phyloP scores from a whole-genome alignment of 140 eudicot genomes.

The Oenanthe javanica region DNA sequence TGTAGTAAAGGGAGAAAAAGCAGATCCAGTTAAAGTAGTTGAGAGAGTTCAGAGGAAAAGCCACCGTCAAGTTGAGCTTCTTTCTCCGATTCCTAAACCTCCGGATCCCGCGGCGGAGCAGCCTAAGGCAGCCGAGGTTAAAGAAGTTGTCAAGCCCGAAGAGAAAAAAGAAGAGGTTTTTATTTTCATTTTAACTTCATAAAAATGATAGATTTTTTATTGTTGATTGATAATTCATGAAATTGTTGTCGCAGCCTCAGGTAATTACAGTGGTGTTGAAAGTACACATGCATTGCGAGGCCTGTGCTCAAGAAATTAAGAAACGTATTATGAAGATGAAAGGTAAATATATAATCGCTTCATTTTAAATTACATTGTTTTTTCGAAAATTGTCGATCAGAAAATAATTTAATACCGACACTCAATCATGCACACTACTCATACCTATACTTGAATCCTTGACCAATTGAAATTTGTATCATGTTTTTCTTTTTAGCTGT shows the following conservation, averaged over 20 bases:
- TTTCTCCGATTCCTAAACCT: constrained; percentile 51
- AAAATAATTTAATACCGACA: background rate
- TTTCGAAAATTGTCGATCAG: background rate
- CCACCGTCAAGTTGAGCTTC: constrained; percentile 61
- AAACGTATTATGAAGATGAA: constrained; percentile 70
- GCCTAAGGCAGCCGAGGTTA: constrained; percentile 27
- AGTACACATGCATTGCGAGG: constrained; percentile 98
- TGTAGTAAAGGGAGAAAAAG: constrained; percentile 64
- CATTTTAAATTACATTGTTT: background rate
- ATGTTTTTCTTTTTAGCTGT: background rate
- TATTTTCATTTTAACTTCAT: background rate
- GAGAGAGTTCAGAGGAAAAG: constrained; percentile 55
- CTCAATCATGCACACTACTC: background rate
- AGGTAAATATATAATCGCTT: constrained; percentile 30
- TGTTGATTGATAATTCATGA: constrained; percentile 4
- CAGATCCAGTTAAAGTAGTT: constrained; percentile 58
- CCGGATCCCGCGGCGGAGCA: constrained; percentile 23
- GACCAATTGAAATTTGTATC: background rate
- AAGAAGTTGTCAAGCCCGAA: constrained; percentile 29
- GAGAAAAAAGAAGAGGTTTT: constrained; percentile 46
- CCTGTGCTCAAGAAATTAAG: constrained; percentile 90
- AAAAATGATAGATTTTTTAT: background rate
- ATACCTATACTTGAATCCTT: background rate
- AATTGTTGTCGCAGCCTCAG: constrained; percentile 45
- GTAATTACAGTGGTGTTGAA: constrained; percentile 64